Percentiles rank a stretch among this genome's conserved stretches.
Evolutionary conservation across 2,329 filamentous ascomycete species (phyloP).

Genomic region (Microthyrium microscopicum): DNA sequence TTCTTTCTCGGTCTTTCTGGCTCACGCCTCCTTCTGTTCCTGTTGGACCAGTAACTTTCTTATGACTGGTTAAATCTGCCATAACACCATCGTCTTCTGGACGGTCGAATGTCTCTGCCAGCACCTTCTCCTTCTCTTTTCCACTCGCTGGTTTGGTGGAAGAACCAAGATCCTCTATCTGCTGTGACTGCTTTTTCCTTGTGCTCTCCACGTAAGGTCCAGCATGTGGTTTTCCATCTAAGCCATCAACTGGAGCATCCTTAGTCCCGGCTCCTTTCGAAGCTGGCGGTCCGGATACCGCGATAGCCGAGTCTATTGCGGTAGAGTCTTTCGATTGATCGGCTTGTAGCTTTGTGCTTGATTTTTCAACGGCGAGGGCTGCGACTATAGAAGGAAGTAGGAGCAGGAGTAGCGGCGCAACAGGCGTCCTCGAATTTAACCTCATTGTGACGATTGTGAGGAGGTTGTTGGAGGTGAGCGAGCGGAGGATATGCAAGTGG

Average conservation of each 20-base stretch:
- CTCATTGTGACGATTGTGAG: not conserved
- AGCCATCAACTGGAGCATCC: constrained; percentile 78
- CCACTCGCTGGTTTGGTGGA: constrained; percentile 15
- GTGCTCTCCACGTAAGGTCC: constrained; percentile 54
- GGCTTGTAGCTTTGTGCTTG: constrained; percentile 8
- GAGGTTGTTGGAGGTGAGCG: not conserved
- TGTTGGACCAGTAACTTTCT: constrained; percentile 63
- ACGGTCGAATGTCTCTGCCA: constrained; percentile 21
- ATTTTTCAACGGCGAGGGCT: constrained; percentile 22
- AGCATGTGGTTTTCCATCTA: constrained; percentile 82
- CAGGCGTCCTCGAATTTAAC: not conserved
- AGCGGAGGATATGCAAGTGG: not conserved
- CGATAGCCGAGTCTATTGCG: constrained; percentile 13
- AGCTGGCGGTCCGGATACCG: constrained; percentile 13
- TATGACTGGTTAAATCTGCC: constrained; percentile 61
- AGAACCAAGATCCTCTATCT: constrained; percentile 21
- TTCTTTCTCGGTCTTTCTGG: constrained; percentile 64
- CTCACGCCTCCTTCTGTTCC: constrained; percentile 82
- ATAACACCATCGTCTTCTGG: constrained; percentile 64
- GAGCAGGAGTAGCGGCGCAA: constrained; percentile 39
- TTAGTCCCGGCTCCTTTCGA: constrained; percentile 39
- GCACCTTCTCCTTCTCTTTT: constrained; percentile 11
- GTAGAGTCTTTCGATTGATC: constrained; percentile 15
- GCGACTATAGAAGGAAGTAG: constrained; percentile 40
- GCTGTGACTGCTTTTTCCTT: constrained; percentile 17